Base-by-base conservation (phyloP, 2,329 filamentous ascomycete species). In the Ophiocordyceps camponoti-leonardi region DNA sequence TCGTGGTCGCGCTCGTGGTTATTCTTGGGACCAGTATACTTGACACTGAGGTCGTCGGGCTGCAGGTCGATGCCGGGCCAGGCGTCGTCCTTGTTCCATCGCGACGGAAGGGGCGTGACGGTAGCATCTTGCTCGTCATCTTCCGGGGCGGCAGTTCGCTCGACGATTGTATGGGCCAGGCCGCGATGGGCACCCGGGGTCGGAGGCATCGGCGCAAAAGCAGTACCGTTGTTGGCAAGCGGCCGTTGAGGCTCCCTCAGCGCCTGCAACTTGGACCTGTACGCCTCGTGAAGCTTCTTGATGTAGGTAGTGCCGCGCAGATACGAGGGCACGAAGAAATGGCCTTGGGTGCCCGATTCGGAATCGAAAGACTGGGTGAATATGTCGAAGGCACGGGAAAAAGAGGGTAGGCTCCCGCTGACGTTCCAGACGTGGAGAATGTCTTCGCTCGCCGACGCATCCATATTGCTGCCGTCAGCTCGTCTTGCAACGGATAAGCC, bases 301-400 rank as follows among this genome's bases (percentile, higher is more conserved):
- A 90, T 77, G 61, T 94, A 88, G 55, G 78, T 76, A 14, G 86
- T 90, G 37, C 77, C 77, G 52, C 72, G 71, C 41, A 96, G 73
- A 63, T 95, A 95, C 6, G 86, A 87, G 1, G 90, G 90, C 12
- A 81, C 73, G 61, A 94, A 87, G 68, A 90, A 90, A 47, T 62
- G 54, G 47, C 69, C 56, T 1, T 58, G 55, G 10, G 53, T 50
- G 45, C 53, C 50, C 16, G 55, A 51, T 30, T 61, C 56, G 18
- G 50, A 44, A 22, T 57, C 51, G 50, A 61, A 56, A 47, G 54
- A 54, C 39, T 56, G 54, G 56, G 67, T 64, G 49, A 71, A 71
- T 47, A 66, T 61, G 50, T 73, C 68, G 54, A 75, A 76, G 16
- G 69, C 71, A 47, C 71, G 64, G 20, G 73, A 77, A 51, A 69